These are phyloP conservation scores for Flaveria brownii DNA, from an alignment of 129 eudicot genomes.

Conservation along the genomic window DNA sequence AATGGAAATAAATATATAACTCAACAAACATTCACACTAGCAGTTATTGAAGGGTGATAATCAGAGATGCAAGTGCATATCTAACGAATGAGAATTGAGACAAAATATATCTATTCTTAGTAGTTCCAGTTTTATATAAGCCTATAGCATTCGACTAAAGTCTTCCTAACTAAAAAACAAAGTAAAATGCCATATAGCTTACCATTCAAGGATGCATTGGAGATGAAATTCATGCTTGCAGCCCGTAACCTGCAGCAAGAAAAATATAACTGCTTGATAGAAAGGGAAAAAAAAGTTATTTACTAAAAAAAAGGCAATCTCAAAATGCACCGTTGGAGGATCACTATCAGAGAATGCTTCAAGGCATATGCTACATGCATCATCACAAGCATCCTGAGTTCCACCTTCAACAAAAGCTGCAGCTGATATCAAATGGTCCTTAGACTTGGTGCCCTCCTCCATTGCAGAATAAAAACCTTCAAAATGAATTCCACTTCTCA, in stretches of 20 bases:
- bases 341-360: constrained; percentile 81
- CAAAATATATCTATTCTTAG: background rate
- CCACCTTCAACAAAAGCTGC: constrained; percentile 97
- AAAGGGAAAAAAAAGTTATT: background rate
- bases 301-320: background rate
- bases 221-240: constrained; percentile 96
- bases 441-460: constrained; percentile 61
- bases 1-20: background rate
- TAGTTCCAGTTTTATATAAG: background rate
- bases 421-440: constrained; percentile 73
- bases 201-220: constrained; percentile 96
- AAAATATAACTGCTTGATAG: background rate
- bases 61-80: constrained; percentile 8
- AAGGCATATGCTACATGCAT: constrained; percentile 92
- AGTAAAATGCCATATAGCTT: constrained; percentile 9
- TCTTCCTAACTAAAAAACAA: background rate
- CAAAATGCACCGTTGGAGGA: constrained; percentile 65
- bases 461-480: constrained; percentile 41
- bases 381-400: constrained; percentile 91
- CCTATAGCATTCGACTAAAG: constrained; percentile 4
- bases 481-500: constrained; percentile 21
- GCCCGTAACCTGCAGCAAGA: constrained; percentile 65
- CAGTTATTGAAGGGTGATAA: constrained; percentile 7
- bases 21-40: constrained; percentile 1
- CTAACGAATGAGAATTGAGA: background rate